Evolutionary conservation across 805 yeast species (phyloP).

Genomic region (Sugiyamaella valdiviana): DNA sequence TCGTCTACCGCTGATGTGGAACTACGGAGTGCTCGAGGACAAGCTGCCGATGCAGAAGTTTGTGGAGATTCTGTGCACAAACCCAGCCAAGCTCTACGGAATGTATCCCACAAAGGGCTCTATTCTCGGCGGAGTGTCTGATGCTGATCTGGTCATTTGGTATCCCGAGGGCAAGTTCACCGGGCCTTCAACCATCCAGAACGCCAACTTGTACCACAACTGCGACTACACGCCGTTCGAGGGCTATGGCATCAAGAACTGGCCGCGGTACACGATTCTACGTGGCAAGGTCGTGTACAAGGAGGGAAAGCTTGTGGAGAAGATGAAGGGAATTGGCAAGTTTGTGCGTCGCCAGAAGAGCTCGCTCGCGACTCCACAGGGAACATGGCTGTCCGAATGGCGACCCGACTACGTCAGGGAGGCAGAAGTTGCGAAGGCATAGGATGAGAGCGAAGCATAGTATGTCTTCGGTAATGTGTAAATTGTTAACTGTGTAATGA

Average conservation of each 20-base stretch:
- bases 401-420: background rate
- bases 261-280: slow-evolving; percentile 15
- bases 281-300: slow-evolving; percentile 2
- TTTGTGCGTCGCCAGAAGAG: background rate
- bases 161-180: background rate
- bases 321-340: slow-evolving; percentile 1
- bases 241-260: slow-evolving; percentile 23
- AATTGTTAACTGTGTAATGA: no score
- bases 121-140: slow-evolving; percentile 1
- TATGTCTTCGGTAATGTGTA: no score
- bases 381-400: slow-evolving; percentile 6
- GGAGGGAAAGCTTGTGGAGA: slow-evolving; percentile 1
- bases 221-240: slow-evolving; percentile 21
- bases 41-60: background rate
- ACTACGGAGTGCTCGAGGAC: background rate
- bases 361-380: background rate
- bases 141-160: slow-evolving; percentile 1
- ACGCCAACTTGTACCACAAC: slow-evolving; percentile 14
- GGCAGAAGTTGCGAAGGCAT: background rate
- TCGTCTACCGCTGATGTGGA: background rate
- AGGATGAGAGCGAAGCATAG: no score
- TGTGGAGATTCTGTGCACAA: slow-evolving; percentile 24
- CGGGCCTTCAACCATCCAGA: slow-evolving; percentile 14
- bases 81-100: slow-evolving; percentile 24
- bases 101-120: slow-evolving; percentile 1